These are phyloP conservation scores for Blastobotrys muscicola DNA, from an alignment of 805 yeast genomes.

Conservation along the genomic window DNA sequence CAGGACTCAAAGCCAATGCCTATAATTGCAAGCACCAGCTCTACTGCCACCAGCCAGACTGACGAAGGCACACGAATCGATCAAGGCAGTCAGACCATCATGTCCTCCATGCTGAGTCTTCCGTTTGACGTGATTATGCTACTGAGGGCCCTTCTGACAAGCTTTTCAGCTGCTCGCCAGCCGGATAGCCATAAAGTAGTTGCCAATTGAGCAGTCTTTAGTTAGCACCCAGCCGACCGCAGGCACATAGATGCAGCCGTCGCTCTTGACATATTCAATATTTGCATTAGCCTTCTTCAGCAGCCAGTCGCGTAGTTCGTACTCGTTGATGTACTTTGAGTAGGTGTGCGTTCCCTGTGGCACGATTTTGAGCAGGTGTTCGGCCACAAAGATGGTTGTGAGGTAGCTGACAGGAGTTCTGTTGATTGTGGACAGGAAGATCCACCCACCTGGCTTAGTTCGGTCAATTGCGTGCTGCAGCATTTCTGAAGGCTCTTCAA, in stretches of 20 bases:
- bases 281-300: constrained; percentile 29
- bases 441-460: constrained; percentile 71
- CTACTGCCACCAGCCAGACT: no score
- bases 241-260: constrained; percentile 81
- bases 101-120: no score
- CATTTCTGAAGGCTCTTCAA: constrained; percentile 70
- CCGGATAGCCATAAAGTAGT: constrained; percentile 78
- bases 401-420: constrained; percentile 81
- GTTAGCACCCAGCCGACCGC: constrained; percentile 70
- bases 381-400: constrained; percentile 88
- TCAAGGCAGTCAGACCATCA: no score
- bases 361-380: constrained; percentile 66
- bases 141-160: no score
- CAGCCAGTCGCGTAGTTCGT: constrained; percentile 64
- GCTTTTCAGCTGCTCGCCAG: no score
- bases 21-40: no score
- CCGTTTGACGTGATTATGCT: no score
- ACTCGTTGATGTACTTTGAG: constrained; percentile 71
- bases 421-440: constrained; percentile 86
- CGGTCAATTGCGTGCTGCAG: constrained; percentile 56
- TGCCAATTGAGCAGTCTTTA: constrained; percentile 46
- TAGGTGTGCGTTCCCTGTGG: constrained; percentile 90
- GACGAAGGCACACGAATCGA: no score
- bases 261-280: constrained; percentile 53
- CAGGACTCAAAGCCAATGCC: no score